These are phyloP conservation scores for Cladophialophora bantiana DNA, from an alignment of 2,329 filamentous ascomycete genomes.

Conservation along the genomic window DNA sequence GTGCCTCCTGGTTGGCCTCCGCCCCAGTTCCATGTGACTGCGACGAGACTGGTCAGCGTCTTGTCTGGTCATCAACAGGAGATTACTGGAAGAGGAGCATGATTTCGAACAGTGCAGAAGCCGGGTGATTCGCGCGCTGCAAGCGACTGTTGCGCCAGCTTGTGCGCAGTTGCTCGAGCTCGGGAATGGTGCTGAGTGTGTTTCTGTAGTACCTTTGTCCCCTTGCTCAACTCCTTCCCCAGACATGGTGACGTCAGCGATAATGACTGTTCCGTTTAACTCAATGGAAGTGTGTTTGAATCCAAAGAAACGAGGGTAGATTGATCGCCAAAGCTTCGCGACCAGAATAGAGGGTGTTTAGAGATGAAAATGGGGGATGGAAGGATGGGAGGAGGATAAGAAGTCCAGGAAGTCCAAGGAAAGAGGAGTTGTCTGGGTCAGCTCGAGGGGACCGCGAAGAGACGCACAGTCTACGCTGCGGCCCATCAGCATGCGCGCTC, in stretches of 20 bases:
- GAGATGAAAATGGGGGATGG: slow-evolving; percentile 20
- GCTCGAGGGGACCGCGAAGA: slow-evolving; percentile 9
- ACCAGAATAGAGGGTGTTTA: slow-evolving; percentile 20
- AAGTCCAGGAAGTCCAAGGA: slow-evolving; percentile 8
- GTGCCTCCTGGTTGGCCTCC: slow-evolving; percentile 63
- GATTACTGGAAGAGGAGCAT: background rate
- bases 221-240: slow-evolving; percentile 59
- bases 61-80: background rate
- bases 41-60: slow-evolving; percentile 19
- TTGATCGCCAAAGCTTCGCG: slow-evolving; percentile 34
- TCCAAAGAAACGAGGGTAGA: slow-evolving; percentile 5
- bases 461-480: slow-evolving; percentile 5
- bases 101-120: background rate
- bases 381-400: slow-evolving; percentile 13
- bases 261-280: background rate
- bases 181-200: background rate
- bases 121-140: background rate
- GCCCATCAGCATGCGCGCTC: slow-evolving; percentile 12
- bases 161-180: slow-evolving; percentile 2
- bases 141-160: background rate
- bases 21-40: slow-evolving; percentile 70
- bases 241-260: slow-evolving; percentile 49
- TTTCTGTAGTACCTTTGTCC: slow-evolving; percentile 54
- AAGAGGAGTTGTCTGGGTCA: slow-evolving; percentile 17
- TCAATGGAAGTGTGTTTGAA: slow-evolving; percentile 3